Evolutionary conservation across 1,284 basidiomycete species (phyloP), one percentile per base, ranked within the genome.

Genomic region (Naganishia liquefaciens): DNA sequence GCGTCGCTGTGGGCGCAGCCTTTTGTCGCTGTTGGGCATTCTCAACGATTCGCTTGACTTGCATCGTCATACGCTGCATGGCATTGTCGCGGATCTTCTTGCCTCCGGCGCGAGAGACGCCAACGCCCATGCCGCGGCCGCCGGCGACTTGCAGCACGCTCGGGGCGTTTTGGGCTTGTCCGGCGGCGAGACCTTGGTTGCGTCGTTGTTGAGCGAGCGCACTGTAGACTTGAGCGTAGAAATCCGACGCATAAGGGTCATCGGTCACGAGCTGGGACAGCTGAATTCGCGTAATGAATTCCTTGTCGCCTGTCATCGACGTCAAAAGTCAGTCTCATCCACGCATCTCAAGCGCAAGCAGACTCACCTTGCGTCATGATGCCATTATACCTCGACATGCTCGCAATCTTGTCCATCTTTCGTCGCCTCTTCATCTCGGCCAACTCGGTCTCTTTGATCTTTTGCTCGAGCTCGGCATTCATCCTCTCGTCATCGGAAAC

Each of bases 281-380:
- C 80, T 99, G 96, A 67, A 99, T 99, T 44, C 96, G 88, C 25
- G 96, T 99, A 79, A 99, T 99, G 77, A 99, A 99, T 76, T 99
- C 96, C 81, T 99, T 99, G 83, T 99, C 96, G 17, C 92, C 95
- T 53, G 75, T 71, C 27, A 74, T 74, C 6, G 17, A 17, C 25
- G 3, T 33, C n/a, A n/a, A n/a, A n/a, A n/a, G 37, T 15, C 39
- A 37, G 40, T 9, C 28, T 4, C 15, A 15, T 39, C 17, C 13
- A 17, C 21, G 23, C 27, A n/a, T 10, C 37, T n/a, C 23, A 39
- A 9, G 19, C 33, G 49, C 30, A n/a, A 23, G 44, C 17, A 25
- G n/a, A 62, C 64, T 30, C 13, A 66, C 67, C 67, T 77, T 93
- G 91, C 0, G 90, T 93, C 96, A 99, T 99, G 63, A 98, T 84